Percentiles rank a stretch among this genome's conserved stretches.
Evolutionary conservation across 495 filamentous ascomycete species (phyloP).

Genomic region (Hypoxylon subgilvum): DNA sequence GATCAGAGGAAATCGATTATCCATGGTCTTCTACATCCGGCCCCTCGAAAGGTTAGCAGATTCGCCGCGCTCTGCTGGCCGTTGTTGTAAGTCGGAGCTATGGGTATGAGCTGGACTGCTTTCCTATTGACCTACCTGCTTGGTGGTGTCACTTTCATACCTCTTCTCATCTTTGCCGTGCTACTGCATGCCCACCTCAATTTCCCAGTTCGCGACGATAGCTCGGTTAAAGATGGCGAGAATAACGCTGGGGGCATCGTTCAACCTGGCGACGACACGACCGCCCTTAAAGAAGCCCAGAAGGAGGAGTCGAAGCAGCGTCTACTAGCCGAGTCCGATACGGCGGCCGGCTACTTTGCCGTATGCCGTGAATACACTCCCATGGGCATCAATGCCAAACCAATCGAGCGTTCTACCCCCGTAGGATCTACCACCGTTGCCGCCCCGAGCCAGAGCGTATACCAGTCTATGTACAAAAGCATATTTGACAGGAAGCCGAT

Average conservation of each 20-base stretch:
- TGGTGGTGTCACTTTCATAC: conserved; percentile 90
- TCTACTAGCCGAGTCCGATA: conserved; percentile 68
- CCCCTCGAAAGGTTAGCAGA: conserved; percentile 36
- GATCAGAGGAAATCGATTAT: conserved; percentile 5
- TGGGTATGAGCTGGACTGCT: conserved; percentile 68
- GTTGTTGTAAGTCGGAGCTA: conserved; percentile 43
- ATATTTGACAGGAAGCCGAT: conserved; percentile 84
- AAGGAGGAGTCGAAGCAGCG: conserved; percentile 54
- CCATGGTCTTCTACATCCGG: conserved; percentile 38
- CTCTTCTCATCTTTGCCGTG: conserved; percentile 68
- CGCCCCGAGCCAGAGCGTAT: conserved; percentile 85
- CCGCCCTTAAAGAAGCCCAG: conserved; percentile 53
- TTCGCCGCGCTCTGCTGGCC: conserved; percentile 31
- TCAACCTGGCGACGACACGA: conserved; percentile 55
- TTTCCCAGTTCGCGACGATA: conserved; percentile 60
- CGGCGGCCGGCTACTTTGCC: conserved; percentile 91
- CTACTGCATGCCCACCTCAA: conserved; percentile 73
- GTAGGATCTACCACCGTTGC: conserved; percentile 69
- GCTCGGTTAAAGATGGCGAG: conserved; percentile 18
- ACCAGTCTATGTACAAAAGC: conserved; percentile 96
- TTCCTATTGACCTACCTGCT: conserved; percentile 81
- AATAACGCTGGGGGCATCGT: conserved; percentile 49
- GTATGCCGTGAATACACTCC: conserved; percentile 92
- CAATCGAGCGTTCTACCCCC: conserved; percentile 84
- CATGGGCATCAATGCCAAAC: conserved; percentile 88